Base-by-base conservation (phyloP, 345 rosid species). In the Bretschneidera sinensis region DNA sequence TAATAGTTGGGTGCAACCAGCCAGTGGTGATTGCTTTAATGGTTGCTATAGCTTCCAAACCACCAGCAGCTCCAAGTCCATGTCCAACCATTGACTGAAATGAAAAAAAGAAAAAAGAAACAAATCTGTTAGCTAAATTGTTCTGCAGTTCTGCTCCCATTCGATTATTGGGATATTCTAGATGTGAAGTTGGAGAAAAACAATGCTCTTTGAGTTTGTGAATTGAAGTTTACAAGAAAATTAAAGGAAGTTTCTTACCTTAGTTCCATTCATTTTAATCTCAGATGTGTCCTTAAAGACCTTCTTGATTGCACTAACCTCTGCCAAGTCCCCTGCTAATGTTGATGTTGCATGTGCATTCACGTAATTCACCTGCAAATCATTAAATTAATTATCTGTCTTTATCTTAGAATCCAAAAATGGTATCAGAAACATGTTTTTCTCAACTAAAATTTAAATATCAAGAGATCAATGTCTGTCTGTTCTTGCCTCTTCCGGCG, bases 311-410 rank as follows among this genome's bases (percentile, higher is more conserved):
- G 89, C 89, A 24, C 81, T 86, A 48, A 83, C 85, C 80, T 86
- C 92, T 1, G 89, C 85, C 63, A 86, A 66, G 72, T 86, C 92
- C 33, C 89, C 92, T 0, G 85, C 89, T 17, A 76, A 54, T n/a
- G 92, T 86, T 48, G 92, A 86, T 45, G 87, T 86, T 17, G 89
- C 85, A 43, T 83, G 89, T 19, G 87, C 87, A 75, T 86, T 86
- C 2, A 81, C 57, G 43, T 86, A 83, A 67, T 86, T 86, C 60
- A 85, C 86, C 91, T 82, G 78, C 28, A 43, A 33, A 50, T 24
- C 24, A 31, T 28, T 21, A n/a, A 45, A 24, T 31, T 18, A 28
- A 1, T n/a, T n/a, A n/a, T n/a, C 55, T 48, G 43, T 51, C 24
- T 65, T 49, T 10, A 45, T 31, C n/a, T 61, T 7, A 22, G 59